Conservation (phyloP, 2,329 filamentous ascomycete genomes). For the Beauveria scarabaeidicola region DNA sequence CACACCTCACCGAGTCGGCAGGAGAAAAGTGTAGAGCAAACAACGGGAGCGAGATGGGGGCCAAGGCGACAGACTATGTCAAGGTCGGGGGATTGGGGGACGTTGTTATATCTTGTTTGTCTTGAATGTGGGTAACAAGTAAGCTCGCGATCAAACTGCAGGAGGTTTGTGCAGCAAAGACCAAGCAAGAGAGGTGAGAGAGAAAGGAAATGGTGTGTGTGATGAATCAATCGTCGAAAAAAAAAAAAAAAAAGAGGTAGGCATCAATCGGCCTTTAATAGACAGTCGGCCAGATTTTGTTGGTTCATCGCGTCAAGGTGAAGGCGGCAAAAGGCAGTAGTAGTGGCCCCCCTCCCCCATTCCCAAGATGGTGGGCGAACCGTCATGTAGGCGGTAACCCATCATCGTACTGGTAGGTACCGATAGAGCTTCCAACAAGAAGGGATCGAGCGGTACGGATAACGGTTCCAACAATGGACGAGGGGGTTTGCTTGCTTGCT, state of each 20-base stretch:
- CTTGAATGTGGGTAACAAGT: neutral
- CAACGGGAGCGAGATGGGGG: neutral
- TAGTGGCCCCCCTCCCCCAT: neutral
- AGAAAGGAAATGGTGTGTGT: neutral
- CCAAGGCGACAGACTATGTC: neutral
- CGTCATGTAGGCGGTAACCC: neutral
- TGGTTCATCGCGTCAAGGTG: conserved; percentile 3
- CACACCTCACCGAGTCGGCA: neutral
- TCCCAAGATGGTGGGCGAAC: conserved; percentile 5
- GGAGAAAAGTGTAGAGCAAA: neutral
- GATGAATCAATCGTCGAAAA: neutral
- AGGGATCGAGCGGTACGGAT: neutral
- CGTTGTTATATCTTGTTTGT: neutral
- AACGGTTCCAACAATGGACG: neutral
- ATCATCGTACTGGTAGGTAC: no score
- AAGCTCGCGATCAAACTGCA: neutral
- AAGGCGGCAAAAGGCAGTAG: neutral
- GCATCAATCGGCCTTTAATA: conserved; percentile 6
- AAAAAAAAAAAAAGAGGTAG: neutral
- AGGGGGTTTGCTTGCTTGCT: neutral
- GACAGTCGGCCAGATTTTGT: neutral
- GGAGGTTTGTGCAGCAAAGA: neutral
- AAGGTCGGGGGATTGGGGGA: neutral
- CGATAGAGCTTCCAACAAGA: neutral
- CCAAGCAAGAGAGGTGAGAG: neutral